These are phyloP conservation scores for Neodidymelliopsis sp. DNA, from an alignment of 2,329 filamentous ascomycete genomes.

Conservation along the genomic window DNA sequence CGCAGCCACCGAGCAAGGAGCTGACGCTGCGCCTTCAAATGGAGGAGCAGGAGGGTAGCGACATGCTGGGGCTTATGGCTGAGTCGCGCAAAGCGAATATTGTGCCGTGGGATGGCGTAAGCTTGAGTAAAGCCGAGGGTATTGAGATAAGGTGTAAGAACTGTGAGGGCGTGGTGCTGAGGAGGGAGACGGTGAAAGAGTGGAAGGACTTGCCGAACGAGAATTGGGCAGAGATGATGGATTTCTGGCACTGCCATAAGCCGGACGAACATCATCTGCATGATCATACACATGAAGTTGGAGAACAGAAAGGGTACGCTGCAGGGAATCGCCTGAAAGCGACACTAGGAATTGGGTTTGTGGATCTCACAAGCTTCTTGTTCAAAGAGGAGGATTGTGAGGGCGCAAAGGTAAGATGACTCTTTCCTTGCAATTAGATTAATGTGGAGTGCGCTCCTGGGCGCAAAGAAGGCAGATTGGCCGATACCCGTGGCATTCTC, in stretches of 20 bases:
- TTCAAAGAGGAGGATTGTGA: conserved; percentile 72
- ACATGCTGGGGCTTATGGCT: conserved; percentile 39
- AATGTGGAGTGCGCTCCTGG: conserved; percentile 35
- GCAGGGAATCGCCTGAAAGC: conserved; percentile 77
- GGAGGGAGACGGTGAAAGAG: conserved; percentile 40
- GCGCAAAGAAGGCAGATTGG: conserved; percentile 65
- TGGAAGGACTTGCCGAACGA: conserved; percentile 97
- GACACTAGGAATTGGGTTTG: conserved; percentile 72
- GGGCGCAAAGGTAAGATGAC: conserved; percentile 53
- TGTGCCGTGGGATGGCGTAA: conserved; percentile 54
- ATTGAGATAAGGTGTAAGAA: conserved; percentile 37
- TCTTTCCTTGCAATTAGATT: neutral
- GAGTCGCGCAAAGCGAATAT: conserved; percentile 47
- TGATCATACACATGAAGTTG: conserved; percentile 50
- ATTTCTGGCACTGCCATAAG: conserved; percentile 99
- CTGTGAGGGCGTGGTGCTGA: conserved; percentile 32
- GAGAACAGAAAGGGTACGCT: conserved; percentile 73
- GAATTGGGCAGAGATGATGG: conserved; percentile 99
- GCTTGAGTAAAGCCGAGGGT: conserved; percentile 33
- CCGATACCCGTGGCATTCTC: conserved; percentile 56
- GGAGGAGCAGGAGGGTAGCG: conserved; percentile 50
- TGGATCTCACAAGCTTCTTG: conserved; percentile 81
- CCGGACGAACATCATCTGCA: conserved; percentile 70
- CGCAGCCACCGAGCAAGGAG: conserved; percentile 55
- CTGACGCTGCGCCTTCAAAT: conserved; percentile 63